Evolutionary conservation across 23 red algal species (phyloP).

Genomic region (Gracilariopsis chorda): DNA sequence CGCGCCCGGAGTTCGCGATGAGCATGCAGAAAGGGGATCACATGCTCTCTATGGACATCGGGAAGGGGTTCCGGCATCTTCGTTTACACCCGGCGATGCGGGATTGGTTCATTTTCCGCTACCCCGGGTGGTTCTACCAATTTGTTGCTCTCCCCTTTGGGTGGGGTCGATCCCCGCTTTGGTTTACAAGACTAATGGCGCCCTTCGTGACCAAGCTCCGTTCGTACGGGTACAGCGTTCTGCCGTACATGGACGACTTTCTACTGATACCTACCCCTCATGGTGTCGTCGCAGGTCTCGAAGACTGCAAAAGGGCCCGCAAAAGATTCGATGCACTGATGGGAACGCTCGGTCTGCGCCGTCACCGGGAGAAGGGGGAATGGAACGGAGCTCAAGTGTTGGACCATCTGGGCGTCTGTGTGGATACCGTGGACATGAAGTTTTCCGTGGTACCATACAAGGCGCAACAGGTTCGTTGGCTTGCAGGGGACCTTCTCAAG

Average conservation of each 20-base stretch:
- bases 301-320: background rate
- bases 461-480: background rate
- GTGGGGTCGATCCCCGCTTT: background rate
- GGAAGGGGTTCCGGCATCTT: background rate
- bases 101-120: background rate
- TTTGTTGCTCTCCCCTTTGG: constrained; percentile 2
- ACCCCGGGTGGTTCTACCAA: background rate
- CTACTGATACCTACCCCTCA: background rate
- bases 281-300: too few relatives aligned
- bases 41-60: too few relatives aligned
- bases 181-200: background rate
- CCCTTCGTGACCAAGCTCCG: background rate
- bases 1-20: background rate
- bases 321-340: background rate
- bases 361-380: background rate
- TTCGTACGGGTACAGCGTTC: background rate
- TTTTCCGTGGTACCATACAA: background rate
- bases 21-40: background rate
- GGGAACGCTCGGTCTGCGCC: background rate
- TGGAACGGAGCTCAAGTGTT: background rate
- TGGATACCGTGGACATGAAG: background rate
- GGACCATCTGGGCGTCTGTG: background rate
- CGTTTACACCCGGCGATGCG: background rate
- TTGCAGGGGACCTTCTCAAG: background rate
- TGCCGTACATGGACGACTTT: constrained; percentile 19